These are phyloP conservation scores for Irpex sp. DNA, from an alignment of 1,284 basidiomycete species.

Conservation along the genomic window DNA sequence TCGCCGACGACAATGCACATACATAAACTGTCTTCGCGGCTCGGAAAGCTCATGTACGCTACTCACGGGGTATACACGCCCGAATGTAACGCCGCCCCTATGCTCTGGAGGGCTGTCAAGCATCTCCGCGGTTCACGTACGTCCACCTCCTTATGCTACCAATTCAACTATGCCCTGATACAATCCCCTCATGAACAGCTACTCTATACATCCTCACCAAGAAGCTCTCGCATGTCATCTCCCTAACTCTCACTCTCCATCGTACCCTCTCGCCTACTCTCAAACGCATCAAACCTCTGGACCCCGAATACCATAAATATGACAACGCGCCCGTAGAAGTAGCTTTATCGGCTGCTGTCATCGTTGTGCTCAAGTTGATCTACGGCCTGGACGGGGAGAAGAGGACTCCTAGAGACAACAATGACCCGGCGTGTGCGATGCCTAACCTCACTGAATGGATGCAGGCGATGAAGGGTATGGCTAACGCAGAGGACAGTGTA, in stretches of 20 bases:
- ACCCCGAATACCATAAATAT: conserved; percentile 42
- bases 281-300: conserved; percentile 29
- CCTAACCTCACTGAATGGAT: conserved; percentile 52
- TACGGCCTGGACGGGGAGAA: conserved; percentile 75
- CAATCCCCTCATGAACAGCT: conserved; percentile 32
- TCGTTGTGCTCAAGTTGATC: conserved; percentile 76
- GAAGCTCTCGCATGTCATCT: conserved; percentile 47
- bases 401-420: conserved; percentile 41
- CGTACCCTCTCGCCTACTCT: conserved; percentile 44
- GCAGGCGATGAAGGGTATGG: conserved; percentile 35
- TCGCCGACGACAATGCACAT: conserved; percentile 56
- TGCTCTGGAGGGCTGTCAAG: conserved; percentile 77
- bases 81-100: conserved; percentile 71
- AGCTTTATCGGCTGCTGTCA: conserved; percentile 54
- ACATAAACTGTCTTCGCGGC: conserved; percentile 55
- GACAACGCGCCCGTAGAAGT: conserved; percentile 76
- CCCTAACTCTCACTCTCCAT: conserved; percentile 59
- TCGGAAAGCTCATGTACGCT: conserved; percentile 51
- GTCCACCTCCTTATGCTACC: conserved; percentile 25
- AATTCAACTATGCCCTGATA: too few relatives aligned
- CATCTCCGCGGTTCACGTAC: conserved; percentile 72
- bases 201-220: conserved; percentile 60
- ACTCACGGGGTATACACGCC: conserved; percentile 62
- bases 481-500: conserved; percentile 27
- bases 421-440: conserved; percentile 62